A percentile compares a stretch with the other conserved stretches of the same genome.
phyloP scores from a whole-genome alignment of 1,284 basidiomycete genomes.

The Pisolithus thermaeus region DNA sequence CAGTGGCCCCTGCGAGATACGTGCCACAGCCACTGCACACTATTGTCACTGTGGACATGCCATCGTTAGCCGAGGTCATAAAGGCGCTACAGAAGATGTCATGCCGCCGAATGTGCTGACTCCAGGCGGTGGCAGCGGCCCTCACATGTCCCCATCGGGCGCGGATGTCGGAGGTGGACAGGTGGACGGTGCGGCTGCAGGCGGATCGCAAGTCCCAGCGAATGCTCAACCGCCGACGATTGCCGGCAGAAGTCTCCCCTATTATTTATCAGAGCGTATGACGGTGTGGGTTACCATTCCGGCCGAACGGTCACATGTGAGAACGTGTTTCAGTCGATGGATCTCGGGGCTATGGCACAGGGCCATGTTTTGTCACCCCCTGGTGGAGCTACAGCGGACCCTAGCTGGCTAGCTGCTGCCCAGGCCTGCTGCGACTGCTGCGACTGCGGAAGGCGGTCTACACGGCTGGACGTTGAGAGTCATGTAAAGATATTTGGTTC shows the following conservation, averaged over 20 bases:
- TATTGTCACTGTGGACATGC: constrained; percentile 75
- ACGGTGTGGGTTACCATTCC: constrained; percentile 81
- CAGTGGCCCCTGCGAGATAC: constrained; percentile 38
- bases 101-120: constrained; percentile 34
- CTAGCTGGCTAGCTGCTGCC: constrained; percentile 62
- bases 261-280: constrained; percentile 66
- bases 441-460: constrained; percentile 47
- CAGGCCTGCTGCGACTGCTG: constrained; percentile 56
- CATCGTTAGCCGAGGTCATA: constrained; percentile 62
- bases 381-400: constrained; percentile 41
- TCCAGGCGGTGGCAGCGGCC: constrained; percentile 30
- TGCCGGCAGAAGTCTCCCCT: constrained; percentile 56
- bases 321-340: constrained; percentile 68
- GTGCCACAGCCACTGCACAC: constrained; percentile 55
- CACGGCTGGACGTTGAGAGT: constrained; percentile 73
- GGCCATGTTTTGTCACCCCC: constrained; percentile 33
- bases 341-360: constrained; percentile 39
- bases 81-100: constrained; percentile 68
- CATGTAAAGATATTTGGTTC: constrained; percentile 40
- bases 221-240: constrained; percentile 43
- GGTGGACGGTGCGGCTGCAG: constrained; percentile 16
- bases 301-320: constrained; percentile 79
- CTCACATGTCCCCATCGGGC: constrained; percentile 28
- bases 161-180: constrained; percentile 17
- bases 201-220: constrained; percentile 15